Percentiles rank a stretch among this genome's conserved stretches.
These are phyloP conservation scores for Candida coquimbonensis DNA, from an alignment of 805 yeast genomes.

Conservation along the genomic window DNA sequence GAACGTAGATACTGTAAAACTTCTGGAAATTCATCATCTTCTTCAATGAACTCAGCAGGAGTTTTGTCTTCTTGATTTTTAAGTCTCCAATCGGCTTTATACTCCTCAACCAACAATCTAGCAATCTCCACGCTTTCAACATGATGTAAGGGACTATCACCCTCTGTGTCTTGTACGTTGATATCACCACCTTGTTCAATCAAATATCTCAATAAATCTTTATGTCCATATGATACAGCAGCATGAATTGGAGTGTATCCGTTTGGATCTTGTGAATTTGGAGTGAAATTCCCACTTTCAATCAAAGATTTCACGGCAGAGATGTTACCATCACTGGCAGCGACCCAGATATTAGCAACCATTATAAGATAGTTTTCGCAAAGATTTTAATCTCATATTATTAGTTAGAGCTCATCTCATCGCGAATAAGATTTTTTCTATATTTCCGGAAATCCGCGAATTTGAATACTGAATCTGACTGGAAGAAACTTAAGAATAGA, in stretches of 20 bases:
- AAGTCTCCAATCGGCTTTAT: slow-evolving; percentile 57
- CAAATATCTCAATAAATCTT: slow-evolving; percentile 54
- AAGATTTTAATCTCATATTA: too few species aligned
- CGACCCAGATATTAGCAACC: slow-evolving; percentile 75
- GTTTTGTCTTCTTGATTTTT: slow-evolving; percentile 73
- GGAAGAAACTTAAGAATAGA: too few species aligned
- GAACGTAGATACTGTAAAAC: slow-evolving; percentile 54
- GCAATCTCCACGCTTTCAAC: slow-evolving; percentile 70
- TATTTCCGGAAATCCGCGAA: not conserved
- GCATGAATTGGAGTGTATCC: slow-evolving; percentile 98
- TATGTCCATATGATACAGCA: slow-evolving; percentile 88
- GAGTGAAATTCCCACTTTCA: slow-evolving; percentile 41
- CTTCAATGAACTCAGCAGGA: slow-evolving; percentile 65
- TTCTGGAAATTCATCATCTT: slow-evolving; percentile 82
- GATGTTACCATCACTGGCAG: slow-evolving; percentile 79
- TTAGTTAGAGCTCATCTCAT: not conserved
- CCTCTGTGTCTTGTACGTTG: slow-evolving; percentile 78
- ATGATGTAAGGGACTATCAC: slow-evolving; percentile 93
- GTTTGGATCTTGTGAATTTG: slow-evolving; percentile 79
- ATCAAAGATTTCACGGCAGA: slow-evolving; percentile 52
- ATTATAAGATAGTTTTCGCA: not conserved
- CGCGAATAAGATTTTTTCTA: not conserved
- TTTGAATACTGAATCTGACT: not conserved
- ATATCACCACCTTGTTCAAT: slow-evolving; percentile 66
- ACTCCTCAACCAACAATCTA: slow-evolving; percentile 53